Conservation (phyloP, 2,329 filamentous ascomycete genomes). For the Herpotrichia juniperi region DNA sequence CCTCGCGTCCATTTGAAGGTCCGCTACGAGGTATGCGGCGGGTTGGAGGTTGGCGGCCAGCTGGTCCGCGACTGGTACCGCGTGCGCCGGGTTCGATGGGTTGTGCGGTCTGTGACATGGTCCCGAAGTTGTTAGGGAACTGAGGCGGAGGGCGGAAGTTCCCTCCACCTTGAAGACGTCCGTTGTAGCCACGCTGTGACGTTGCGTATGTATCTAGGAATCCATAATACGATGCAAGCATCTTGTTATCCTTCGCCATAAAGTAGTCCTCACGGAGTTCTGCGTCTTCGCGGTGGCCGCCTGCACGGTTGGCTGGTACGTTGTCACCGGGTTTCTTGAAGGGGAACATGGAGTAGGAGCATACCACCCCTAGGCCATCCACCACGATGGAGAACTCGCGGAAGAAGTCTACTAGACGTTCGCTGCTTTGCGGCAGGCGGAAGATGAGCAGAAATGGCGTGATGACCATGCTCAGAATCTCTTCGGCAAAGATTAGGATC, state of each 20-base stretch:
- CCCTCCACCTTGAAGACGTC: conserved; percentile 52
- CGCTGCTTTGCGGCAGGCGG: conserved; percentile 84
- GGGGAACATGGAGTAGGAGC: conserved; percentile 96
- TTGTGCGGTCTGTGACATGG: conserved; percentile 55
- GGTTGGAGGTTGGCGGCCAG: conserved; percentile 22
- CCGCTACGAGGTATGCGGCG: conserved; percentile 31
- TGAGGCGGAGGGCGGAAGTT: conserved; percentile 77
- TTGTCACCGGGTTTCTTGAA: conserved; percentile 81
- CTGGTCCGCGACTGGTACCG: conserved; percentile 33
- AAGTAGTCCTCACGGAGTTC: conserved; percentile 87
- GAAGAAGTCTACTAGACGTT: conserved; percentile 96
- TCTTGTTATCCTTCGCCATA: conserved; percentile 93
- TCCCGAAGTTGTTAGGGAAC: conserved; percentile 69
- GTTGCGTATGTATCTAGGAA: conserved; percentile 85
- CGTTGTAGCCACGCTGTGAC: conserved; percentile 37
- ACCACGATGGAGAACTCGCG: conserved; percentile 97
- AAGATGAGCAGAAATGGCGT: conserved; percentile 89
- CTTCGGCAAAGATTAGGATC: conserved; percentile 87
- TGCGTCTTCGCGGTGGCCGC: conserved; percentile 55
- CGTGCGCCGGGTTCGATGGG: conserved; percentile 49
- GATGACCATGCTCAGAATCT: conserved; percentile 89
- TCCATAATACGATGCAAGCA: conserved; percentile 95
- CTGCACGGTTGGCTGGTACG: conserved; percentile 46
- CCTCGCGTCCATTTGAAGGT: conserved; percentile 41
- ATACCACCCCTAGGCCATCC: conserved; percentile 93